These are phyloP conservation scores for Astrephomene gubernaculifera DNA, from an alignment of 139 green algal species.

Conservation along the genomic window DNA sequence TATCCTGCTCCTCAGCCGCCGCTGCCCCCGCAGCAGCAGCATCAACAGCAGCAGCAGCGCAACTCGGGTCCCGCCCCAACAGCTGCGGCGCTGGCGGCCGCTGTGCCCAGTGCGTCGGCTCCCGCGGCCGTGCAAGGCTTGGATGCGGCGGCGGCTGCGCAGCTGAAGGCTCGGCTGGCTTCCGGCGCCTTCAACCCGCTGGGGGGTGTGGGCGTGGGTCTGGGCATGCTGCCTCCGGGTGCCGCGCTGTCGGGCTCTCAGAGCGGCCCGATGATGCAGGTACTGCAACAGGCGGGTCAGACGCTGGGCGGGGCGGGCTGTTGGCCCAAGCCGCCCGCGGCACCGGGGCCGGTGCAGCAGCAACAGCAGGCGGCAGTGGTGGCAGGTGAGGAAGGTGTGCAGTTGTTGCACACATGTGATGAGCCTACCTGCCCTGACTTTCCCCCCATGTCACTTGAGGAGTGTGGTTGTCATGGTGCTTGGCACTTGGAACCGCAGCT, in stretches of 20 bases:
- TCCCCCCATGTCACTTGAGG: neutral
- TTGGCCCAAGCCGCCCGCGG: neutral
- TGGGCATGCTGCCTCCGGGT: neutral
- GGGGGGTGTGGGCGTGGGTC: no score
- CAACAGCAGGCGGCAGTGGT: neutral
- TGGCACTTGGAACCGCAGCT: no score
- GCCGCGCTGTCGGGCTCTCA: neutral
- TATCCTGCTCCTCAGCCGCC: no score
- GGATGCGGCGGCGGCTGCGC: constrained; percentile 14
- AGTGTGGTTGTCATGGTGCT: no score
- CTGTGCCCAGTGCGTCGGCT: neutral
- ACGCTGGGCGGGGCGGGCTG: neutral
- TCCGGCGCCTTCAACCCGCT: neutral
- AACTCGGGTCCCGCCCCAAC: neutral
- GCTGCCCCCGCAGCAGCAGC: neutral
- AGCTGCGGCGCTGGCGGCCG: neutral
- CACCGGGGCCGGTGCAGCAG: neutral
- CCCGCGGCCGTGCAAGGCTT: neutral
- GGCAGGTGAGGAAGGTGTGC: neutral
- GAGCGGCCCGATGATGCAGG: neutral
- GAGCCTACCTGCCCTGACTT: neutral
- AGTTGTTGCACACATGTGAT: neutral
- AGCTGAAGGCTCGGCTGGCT: constrained; percentile 13
- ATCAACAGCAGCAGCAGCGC: neutral
- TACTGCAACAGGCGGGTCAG: neutral